These are phyloP conservation scores for Kwoniella bestiolae DNA, from an alignment of 768 basidiomycete species.

Conservation along the genomic window DNA sequence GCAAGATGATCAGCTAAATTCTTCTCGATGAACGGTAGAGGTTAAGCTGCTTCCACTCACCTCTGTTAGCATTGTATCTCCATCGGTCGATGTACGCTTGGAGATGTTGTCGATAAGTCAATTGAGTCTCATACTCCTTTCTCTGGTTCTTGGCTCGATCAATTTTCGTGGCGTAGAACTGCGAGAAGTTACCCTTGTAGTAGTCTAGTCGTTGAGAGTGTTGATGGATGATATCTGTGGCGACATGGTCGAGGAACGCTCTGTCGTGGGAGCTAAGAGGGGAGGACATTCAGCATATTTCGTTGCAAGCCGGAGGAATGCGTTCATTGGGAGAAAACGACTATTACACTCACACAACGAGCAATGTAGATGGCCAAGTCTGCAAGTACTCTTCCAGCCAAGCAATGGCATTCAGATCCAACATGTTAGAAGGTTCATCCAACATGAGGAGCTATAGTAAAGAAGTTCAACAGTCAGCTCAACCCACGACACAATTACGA, in stretches of 20 bases:
- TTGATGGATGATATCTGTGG: conserved; percentile 95
- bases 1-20: not conserved
- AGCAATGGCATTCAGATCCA: conserved; percentile 92
- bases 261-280: conserved; percentile 85
- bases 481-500: no score
- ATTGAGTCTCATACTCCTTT: conserved; percentile 95
- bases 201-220: conserved; percentile 92
- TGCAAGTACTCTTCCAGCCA: conserved; percentile 98
- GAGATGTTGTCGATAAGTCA: conserved; percentile 90
- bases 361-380: conserved; percentile 87
- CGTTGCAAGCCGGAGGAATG: no score
- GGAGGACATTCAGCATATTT: conserved; percentile 25
- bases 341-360: conserved; percentile 87
- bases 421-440: conserved; percentile 97
- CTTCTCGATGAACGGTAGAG: no score
- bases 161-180: conserved; percentile 98
- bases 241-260: conserved; percentile 93
- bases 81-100: conserved; percentile 98
- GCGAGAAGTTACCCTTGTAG: conserved; percentile 99
- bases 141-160: conserved; percentile 84
- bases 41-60: conserved; percentile 28
- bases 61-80: conserved; percentile 95
- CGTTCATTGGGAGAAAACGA: no score
- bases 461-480: not conserved
- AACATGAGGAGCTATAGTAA: conserved; percentile 75